A percentile compares a stretch with the other conserved stretches of the same genome.
Evolutionary conservation across 345 rosid genomes (phyloP).

Genomic region (Cardiospermum halicacabum): DNA sequence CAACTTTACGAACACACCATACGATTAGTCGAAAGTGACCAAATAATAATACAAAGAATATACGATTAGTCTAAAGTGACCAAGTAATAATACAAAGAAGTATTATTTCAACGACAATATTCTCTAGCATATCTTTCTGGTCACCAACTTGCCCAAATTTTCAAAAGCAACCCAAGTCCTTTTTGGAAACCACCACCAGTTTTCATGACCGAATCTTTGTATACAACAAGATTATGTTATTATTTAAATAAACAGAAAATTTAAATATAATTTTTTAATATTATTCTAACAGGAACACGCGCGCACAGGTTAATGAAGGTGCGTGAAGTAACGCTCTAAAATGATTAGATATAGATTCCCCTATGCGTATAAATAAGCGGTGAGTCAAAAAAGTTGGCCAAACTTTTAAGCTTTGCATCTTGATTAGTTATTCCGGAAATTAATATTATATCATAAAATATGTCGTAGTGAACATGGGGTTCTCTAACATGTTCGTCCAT

Average conservation of each 20-base stretch:
- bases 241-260: too few species aligned
- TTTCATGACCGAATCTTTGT: not conserved
- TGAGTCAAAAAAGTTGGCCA: slow-evolving; percentile 26
- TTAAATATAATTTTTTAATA: too few species aligned
- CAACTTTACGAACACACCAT: too few species aligned
- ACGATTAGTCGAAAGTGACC: too few species aligned
- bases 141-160: slow-evolving; percentile 16
- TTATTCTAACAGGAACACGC: too few species aligned
- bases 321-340: not conserved
- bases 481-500: too few species aligned
- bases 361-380: not conserved
- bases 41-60: too few species aligned
- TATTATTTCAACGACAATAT: slow-evolving; percentile 2
- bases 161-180: slow-evolving; percentile 14
- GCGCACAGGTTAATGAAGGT: not conserved
- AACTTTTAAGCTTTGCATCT: slow-evolving; percentile 25
- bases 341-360: not conserved
- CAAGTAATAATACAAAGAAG: not conserved
- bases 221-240: too few species aligned
- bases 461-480: not conserved
- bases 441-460: too few species aligned
- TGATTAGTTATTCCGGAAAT: not conserved
- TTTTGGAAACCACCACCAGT: not conserved
- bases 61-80: not conserved
- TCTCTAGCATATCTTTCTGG: slow-evolving; percentile 4